phyloP scores from a whole-genome alignment of 78 protist genomes.

The slime mould (Dictyostelium discoideum) region DNA sequence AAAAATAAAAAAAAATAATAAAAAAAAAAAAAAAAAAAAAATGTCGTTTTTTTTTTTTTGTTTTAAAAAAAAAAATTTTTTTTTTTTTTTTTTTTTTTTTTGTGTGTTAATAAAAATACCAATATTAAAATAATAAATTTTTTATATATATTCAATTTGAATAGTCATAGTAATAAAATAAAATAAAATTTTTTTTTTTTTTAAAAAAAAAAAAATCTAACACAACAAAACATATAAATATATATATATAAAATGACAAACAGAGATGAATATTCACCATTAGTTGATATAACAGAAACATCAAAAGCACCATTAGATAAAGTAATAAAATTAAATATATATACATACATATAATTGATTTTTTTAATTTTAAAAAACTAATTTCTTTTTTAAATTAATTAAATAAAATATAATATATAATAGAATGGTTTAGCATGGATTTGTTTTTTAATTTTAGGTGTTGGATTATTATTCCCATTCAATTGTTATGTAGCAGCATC shows the following conservation, averaged over 20 bases:
- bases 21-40: too few species aligned
- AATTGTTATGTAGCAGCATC: slow-evolving; percentile 73
- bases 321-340: not conserved
- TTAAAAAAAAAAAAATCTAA: not conserved
- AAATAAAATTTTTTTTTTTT: too few species aligned
- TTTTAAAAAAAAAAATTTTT: not conserved
- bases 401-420: not conserved
- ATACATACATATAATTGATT: too few species aligned
- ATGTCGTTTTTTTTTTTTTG: not conserved
- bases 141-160: not conserved
- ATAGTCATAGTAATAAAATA: not conserved
- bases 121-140: not conserved
- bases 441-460: slow-evolving; percentile 65
- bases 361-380: too few species aligned
- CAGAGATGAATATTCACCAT: slow-evolving; percentile 33
- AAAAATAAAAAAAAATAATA: too few species aligned
- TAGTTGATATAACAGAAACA: not conserved
- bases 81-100: not conserved
- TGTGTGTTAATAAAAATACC: not conserved
- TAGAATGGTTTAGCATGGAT: slow-evolving; percentile 68
- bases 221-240: not conserved
- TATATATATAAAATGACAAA: not conserved
- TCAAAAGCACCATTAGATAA: slow-evolving; percentile 10
- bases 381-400: not conserved
- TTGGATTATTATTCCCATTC: slow-evolving; percentile 75